These are phyloP conservation scores for Teunomyces tritomae DNA, from an alignment of 805 yeast species.

Conservation along the genomic window DNA sequence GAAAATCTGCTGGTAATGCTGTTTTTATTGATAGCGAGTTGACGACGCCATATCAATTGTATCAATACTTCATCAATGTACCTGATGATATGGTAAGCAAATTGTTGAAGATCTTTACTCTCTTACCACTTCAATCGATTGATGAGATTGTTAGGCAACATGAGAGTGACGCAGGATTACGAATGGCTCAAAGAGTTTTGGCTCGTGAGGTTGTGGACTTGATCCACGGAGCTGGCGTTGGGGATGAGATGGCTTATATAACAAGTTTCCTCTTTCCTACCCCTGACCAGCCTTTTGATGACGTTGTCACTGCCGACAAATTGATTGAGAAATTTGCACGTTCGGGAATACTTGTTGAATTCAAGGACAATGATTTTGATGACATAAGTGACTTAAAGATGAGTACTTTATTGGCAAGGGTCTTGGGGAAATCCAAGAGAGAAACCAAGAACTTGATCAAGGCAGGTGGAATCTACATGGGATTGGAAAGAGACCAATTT, in stretches of 20 bases:
- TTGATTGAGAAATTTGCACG: slow-evolving; percentile 54
- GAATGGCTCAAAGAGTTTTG: slow-evolving; percentile 72
- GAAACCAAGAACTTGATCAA: slow-evolving; percentile 62
- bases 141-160: slow-evolving; percentile 54
- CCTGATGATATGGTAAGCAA: slow-evolving; percentile 73
- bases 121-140: slow-evolving; percentile 65
- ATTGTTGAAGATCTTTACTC: slow-evolving; percentile 73
- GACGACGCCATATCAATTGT: slow-evolving; percentile 78
- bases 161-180: slow-evolving; percentile 51
- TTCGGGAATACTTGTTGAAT: slow-evolving; percentile 51
- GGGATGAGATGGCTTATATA: slow-evolving; percentile 62
- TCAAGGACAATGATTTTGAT: slow-evolving; percentile 23
- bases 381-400: slow-evolving; percentile 39
- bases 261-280: slow-evolving; percentile 67
- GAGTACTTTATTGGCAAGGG: slow-evolving; percentile 49
- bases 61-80: slow-evolving; percentile 78
- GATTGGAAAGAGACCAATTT: slow-evolving; percentile 54
- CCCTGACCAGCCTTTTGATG: slow-evolving; percentile 48
- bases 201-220: slow-evolving; percentile 86
- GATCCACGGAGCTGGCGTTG: slow-evolving; percentile 79
- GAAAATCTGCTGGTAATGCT: slow-evolving; percentile 97
- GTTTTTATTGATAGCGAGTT: slow-evolving; percentile 74
- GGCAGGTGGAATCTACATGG: slow-evolving; percentile 73
- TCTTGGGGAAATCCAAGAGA: slow-evolving; percentile 49
- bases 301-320: slow-evolving; percentile 44